Percentiles rank a stretch among this genome's conserved stretches.
Conservation (phyloP, 2,329 filamentous ascomycete species). For the Dactylonectria estremocensis region DNA sequence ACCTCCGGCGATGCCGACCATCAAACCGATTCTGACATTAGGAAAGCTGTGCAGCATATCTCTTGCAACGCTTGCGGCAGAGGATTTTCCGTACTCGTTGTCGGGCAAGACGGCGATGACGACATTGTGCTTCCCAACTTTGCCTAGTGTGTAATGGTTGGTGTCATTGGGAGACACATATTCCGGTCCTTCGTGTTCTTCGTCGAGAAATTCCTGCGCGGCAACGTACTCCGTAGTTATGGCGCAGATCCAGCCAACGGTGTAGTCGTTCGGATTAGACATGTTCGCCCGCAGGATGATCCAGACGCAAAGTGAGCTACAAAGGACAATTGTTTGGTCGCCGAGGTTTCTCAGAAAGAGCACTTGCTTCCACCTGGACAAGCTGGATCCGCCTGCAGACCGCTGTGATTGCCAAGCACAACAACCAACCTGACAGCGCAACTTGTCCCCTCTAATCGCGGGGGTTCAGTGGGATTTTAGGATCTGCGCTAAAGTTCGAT, state of each 20-base stretch:
- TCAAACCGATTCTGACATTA: neutral
- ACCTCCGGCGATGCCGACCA: neutral
- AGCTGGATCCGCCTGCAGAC: neutral
- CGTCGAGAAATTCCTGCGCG: constrained; percentile 3
- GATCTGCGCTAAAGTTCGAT: neutral
- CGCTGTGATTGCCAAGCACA: neutral
- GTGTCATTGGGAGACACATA: neutral
- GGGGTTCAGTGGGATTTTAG: neutral
- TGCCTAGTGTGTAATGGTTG: neutral
- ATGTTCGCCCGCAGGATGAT: neutral
- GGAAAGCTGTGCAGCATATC: neutral
- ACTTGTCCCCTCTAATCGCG: neutral
- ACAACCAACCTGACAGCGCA: neutral
- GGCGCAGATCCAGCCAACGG: constrained; percentile 16
- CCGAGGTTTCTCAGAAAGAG: neutral
- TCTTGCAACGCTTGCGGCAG: neutral
- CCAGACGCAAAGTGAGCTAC: neutral
- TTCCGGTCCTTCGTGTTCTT: neutral
- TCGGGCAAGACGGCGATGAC: neutral
- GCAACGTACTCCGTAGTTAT: constrained; percentile 2
- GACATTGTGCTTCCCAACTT: neutral
- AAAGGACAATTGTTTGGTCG: neutral
- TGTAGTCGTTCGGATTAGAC: neutral
- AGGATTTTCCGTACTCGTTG: neutral
- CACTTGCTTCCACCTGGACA: neutral